Evolutionary conservation across 169 alveolate species (phyloP).

Genomic region (Babesia bovis): DNA sequence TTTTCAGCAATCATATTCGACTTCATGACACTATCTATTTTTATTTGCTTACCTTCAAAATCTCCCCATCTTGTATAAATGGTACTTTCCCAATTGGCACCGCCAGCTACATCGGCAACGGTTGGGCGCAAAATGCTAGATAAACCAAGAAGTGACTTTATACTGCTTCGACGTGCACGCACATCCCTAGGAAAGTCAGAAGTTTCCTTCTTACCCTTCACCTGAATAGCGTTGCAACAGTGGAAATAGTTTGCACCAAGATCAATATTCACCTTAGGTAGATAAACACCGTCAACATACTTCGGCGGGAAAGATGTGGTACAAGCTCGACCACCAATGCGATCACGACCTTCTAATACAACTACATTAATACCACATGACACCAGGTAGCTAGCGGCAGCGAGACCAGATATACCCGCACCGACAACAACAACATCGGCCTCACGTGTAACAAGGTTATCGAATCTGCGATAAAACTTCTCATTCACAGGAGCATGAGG

Average conservation of each 20-base stretch:
- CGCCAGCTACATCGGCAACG: slow-evolving; percentile 73
- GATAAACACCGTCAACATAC: not conserved
- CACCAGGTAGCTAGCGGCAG: slow-evolving; percentile 72
- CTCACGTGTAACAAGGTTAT: slow-evolving; percentile 1
- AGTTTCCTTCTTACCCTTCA: not conserved
- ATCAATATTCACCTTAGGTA: slow-evolving; percentile 62
- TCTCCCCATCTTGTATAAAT: slow-evolving; percentile 74
- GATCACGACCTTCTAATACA: slow-evolving; percentile 72
- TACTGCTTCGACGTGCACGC: slow-evolving; percentile 56
- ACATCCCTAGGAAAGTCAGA: slow-evolving; percentile 59
- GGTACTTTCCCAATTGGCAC: slow-evolving; percentile 79
- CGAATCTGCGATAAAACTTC: slow-evolving; percentile 8
- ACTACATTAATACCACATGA: slow-evolving; percentile 60
- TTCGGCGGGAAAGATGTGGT: slow-evolving; percentile 64
- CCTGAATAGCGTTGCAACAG: slow-evolving; percentile 62
- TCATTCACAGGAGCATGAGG: slow-evolving; percentile 15
- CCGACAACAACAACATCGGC: slow-evolving; percentile 76
- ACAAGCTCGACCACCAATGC: slow-evolving; percentile 77
- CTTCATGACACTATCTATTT: slow-evolving; percentile 60
- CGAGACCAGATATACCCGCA: slow-evolving; percentile 76
- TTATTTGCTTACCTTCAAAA: slow-evolving; percentile 59
- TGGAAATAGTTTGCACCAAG: slow-evolving; percentile 80
- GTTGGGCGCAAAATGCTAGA: slow-evolving; percentile 59
- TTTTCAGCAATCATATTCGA: slow-evolving; percentile 74
- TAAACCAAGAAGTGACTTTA: slow-evolving; percentile 68